Conservation (phyloP, 352 stramenopile species). For the Pythium sp. region DNA sequence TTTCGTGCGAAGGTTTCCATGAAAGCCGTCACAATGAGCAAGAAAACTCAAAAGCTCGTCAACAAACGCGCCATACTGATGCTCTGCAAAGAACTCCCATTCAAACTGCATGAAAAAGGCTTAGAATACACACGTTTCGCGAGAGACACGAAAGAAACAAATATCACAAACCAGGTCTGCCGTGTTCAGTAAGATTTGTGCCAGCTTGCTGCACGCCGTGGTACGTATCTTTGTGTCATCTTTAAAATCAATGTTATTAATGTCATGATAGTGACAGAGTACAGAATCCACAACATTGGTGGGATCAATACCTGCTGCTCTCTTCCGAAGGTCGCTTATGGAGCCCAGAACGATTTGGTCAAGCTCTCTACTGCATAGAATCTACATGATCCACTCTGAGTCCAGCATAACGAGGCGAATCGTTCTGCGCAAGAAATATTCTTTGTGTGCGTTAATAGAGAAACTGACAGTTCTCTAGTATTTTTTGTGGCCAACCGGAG, state of each 20-base stretch:
- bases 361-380: constrained; percentile 2
- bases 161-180: constrained; percentile 2
- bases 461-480: neutral
- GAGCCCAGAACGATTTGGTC: constrained; percentile 13
- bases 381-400: constrained; percentile 21
- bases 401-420: constrained; percentile 19
- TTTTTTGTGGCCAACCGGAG: constrained; percentile 3
- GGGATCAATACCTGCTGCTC: constrained; percentile 11
- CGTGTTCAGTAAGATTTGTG: constrained; percentile 9
- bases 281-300: too few relatives aligned
- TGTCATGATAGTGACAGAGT: neutral
- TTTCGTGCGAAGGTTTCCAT: constrained; percentile 23
- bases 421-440: neutral
- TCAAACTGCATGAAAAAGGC: constrained; percentile 27
- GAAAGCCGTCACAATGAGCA: constrained; percentile 22
- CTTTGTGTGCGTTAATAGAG: neutral
- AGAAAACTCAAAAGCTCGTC: constrained; percentile 30
- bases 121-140: neutral
- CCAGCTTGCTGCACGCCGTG: neutral
- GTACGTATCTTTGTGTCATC: neutral
- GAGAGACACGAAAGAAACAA: neutral
- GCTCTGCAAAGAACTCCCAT: constrained; percentile 35
- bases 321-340: constrained; percentile 15
- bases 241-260: neutral
- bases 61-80: constrained; percentile 19